These are phyloP conservation scores for Silene coronaria DNA, from an alignment of 179 eudicot genomes.

Conservation along the genomic window DNA sequence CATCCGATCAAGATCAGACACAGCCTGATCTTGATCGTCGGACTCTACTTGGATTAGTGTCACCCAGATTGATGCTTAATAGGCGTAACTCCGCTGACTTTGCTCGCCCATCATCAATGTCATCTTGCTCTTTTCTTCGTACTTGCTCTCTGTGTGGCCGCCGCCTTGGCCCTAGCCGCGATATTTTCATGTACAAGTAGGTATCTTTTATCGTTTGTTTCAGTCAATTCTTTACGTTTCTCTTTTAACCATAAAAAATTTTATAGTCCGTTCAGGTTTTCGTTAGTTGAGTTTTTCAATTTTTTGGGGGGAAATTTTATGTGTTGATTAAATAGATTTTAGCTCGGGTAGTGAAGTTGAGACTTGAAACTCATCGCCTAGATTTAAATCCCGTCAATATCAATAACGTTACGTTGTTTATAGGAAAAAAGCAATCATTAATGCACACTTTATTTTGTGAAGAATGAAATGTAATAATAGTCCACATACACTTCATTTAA, in stretches of 20 bases:
- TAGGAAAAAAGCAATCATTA: no score
- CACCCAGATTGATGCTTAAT: neutral
- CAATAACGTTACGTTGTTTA: no score
- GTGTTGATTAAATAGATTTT: no score
- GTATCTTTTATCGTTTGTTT: neutral
- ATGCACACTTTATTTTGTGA: no score
- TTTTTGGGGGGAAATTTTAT: no score
- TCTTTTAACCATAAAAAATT: neutral
- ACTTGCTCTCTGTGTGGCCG: conserved; percentile 57
- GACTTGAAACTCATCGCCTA: no score
- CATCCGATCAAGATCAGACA: neutral
- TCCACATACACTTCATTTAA: no score
- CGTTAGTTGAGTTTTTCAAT: no score
- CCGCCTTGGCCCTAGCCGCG: conserved; percentile 53
- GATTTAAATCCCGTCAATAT: no score
- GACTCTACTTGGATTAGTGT: neutral
- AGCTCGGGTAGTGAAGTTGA: no score
- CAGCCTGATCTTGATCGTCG: neutral
- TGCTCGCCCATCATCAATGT: neutral
- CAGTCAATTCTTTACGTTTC: neutral
- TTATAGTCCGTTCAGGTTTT: no score
- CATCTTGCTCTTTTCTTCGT: conserved; percentile 31
- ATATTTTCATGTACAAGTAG: conserved; percentile 75
- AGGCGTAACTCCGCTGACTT: conserved; percentile 51
- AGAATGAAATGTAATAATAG: no score